Evolutionary conservation across 2,329 filamentous ascomycete genomes (phyloP).

Genomic region (Rutstroemia sydowiana): DNA sequence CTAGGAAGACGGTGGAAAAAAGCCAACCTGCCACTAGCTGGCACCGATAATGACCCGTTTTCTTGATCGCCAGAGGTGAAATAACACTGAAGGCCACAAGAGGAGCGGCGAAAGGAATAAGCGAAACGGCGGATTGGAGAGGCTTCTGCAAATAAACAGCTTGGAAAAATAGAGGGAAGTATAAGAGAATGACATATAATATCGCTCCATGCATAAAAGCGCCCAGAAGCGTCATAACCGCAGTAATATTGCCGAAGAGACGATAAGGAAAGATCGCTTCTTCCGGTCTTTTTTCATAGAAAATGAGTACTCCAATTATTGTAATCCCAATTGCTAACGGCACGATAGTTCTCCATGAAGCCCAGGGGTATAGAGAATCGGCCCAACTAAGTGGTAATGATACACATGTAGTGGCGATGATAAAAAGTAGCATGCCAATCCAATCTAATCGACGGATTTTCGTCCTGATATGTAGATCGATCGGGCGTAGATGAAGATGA

Average conservation of each 20-base stretch:
- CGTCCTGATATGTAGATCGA: neutral
- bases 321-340: conserved; percentile 47
- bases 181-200: conserved; percentile 38
- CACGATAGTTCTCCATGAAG: conserved; percentile 50
- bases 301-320: conserved; percentile 34
- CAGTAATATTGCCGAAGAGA: neutral
- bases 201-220: neutral
- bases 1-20: neutral
- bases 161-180: conserved; percentile 39
- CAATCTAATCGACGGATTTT: conserved; percentile 27
- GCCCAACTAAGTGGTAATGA: conserved; percentile 52
- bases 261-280: neutral
- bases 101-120: neutral
- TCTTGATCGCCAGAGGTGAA: neutral
- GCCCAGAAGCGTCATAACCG: neutral
- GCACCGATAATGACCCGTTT: neutral
- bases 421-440: conserved; percentile 57
- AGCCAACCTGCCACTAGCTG: neutral
- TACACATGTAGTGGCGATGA: conserved; percentile 41
- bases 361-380: conserved; percentile 56
- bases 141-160: neutral
- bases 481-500: neutral
- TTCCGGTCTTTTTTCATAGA: conserved; percentile 34
- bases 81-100: neutral
- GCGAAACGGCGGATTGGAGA: neutral